Conservation (phyloP, 73 alveolate species). For the Stentor roeselii region DNA sequence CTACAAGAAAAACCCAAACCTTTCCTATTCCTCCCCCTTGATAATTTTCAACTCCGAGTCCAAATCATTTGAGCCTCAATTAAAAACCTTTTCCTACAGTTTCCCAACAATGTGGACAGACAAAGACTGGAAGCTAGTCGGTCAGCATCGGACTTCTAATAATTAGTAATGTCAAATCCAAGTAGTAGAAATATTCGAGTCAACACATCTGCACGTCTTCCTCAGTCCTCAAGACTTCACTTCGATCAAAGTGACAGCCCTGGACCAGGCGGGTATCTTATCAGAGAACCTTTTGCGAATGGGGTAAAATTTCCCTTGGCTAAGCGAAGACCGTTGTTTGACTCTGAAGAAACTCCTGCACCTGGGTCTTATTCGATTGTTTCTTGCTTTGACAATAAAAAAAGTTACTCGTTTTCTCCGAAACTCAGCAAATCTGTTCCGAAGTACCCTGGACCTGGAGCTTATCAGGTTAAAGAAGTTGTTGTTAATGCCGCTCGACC, state of each 20-base stretch:
- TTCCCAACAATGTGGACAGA: not conserved
- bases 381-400: not conserved
- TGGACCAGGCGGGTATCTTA: not conserved
- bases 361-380: not conserved
- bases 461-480: not conserved
- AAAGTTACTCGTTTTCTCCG: not conserved
- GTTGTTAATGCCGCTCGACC: not conserved
- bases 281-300: not conserved
- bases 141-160: no score
- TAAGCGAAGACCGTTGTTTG: not conserved
- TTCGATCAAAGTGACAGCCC: no score
- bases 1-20: not conserved
- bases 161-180: no score
- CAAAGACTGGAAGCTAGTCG: not conserved
- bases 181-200: no score
- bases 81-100: not conserved
- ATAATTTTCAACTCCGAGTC: not conserved
- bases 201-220: no score
- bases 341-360: not conserved
- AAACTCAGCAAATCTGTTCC: not conserved
- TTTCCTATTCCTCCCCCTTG: not conserved
- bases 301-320: not conserved
- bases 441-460: slow-evolving; percentile 2
- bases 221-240: no score
- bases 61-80: not conserved